These are phyloP conservation scores for Coprinopsis sp. DNA, from an alignment of 768 basidiomycete genomes.

Conservation along the genomic window DNA sequence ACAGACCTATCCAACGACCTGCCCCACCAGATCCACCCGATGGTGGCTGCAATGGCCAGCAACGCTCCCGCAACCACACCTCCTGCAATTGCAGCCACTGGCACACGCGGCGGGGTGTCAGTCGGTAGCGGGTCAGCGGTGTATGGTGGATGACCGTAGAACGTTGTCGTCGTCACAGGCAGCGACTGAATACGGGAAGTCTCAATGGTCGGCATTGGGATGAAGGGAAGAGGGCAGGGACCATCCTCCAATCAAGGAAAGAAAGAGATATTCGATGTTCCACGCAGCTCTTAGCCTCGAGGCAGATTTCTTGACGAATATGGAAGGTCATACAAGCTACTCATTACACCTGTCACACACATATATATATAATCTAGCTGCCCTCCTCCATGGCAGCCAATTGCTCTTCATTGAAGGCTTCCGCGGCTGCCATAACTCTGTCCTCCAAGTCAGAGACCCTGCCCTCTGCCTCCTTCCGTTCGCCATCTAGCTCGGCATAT, in stretches of 20 bases:
- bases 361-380: slow-evolving; percentile 2
- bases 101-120: slow-evolving; percentile 20
- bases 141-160: not conserved
- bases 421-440: slow-evolving; percentile 79
- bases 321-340: not conserved
- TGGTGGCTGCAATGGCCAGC: slow-evolving; percentile 38
- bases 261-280: not conserved
- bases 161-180: not conserved
- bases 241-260: not conserved
- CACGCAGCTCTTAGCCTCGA: slow-evolving; percentile 4
- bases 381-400: slow-evolving; percentile 57
- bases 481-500: slow-evolving; percentile 78
- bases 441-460: slow-evolving; percentile 72
- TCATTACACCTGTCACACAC: not conserved
- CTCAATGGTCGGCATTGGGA: too few relatives aligned
- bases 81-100: slow-evolving; percentile 47
- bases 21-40: slow-evolving; percentile 47
- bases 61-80: slow-evolving; percentile 44
- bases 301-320: not conserved
- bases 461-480: slow-evolving; percentile 55
- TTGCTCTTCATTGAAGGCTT: slow-evolving; percentile 73
- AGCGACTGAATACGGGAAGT: too few relatives aligned
- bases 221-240: too few relatives aligned
- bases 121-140: not conserved
- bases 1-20: slow-evolving; percentile 34